Conservation (phyloP, 2,329 filamentous ascomycete species). For the Fusarium secorum region DNA sequence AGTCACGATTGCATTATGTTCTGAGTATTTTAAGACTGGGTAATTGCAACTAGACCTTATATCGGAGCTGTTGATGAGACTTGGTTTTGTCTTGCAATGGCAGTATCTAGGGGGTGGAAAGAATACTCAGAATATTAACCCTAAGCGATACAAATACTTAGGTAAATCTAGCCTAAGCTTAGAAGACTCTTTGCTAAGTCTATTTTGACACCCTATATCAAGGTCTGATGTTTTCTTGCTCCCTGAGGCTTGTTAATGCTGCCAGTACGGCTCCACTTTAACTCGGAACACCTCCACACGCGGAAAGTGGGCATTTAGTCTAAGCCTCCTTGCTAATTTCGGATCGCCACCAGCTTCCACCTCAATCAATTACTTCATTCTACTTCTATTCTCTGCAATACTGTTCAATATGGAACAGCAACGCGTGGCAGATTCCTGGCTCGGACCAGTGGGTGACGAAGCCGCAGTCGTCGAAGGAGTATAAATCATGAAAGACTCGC, state of each 20-base stretch:
- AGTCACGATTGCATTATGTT: neutral
- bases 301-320: neutral
- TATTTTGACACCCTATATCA: too few species aligned
- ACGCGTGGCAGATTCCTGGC: neutral
- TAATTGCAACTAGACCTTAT: neutral
- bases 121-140: too few species aligned
- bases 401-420: neutral
- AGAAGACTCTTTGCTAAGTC: too few species aligned
- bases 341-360: neutral
- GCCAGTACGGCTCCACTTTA: neutral
- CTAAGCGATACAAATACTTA: too few species aligned
- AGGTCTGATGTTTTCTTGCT: too few species aligned
- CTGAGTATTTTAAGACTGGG: neutral
- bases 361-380: neutral
- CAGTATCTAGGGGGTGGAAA: too few species aligned
- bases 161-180: too few species aligned
- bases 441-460: neutral
- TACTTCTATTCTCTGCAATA: neutral
- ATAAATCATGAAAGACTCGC: neutral
- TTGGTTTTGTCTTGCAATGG: neutral
- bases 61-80: rapidly evolving
- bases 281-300: neutral
- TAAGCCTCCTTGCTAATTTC: neutral
- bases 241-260: too few species aligned
- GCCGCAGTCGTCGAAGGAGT: neutral